These are phyloP conservation scores for Dalbergia oliveri DNA, from an alignment of 306 rosid genomes.

Conservation along the genomic window DNA sequence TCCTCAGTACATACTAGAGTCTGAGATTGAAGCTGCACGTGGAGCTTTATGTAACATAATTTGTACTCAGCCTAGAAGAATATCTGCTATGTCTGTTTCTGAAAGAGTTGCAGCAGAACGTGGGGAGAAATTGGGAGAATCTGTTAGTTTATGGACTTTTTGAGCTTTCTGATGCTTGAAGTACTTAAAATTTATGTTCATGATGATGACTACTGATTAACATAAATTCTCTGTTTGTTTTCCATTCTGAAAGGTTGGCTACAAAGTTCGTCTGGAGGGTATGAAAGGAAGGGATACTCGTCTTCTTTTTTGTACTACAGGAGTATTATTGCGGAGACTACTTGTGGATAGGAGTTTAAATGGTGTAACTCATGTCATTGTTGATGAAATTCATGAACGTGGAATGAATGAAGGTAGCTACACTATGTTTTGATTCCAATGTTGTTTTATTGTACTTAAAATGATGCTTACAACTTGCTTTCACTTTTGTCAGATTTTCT, in stretches of 20 bases:
- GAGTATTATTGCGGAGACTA: constrained; percentile 91
- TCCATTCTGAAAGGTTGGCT: constrained; percentile 76
- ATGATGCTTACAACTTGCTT: constrained; percentile 34
- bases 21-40: constrained; percentile 77
- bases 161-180: constrained; percentile 40
- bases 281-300: constrained; percentile 92
- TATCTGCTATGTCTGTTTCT: constrained; percentile 98
- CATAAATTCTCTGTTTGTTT: constrained; percentile 33
- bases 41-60: constrained; percentile 89
- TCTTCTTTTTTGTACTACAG: constrained; percentile 97
- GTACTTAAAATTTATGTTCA: constrained; percentile 25
- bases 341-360: constrained; percentile 85
- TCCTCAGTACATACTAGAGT: constrained; percentile 95
- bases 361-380: constrained; percentile 91
- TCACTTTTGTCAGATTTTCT: constrained; percentile 85
- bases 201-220: constrained; percentile 31
- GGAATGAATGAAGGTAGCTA: constrained; percentile 98
- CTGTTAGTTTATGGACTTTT: constrained; percentile 70
- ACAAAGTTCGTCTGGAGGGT: constrained; percentile 97
- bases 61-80: constrained; percentile 98
- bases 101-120: constrained; percentile 98
- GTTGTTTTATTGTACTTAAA: constrained; percentile 38
- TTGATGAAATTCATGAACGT: constrained; percentile 98
- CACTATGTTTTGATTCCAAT: constrained; percentile 19
- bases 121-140: constrained; percentile 96